Evolutionary conservation across 2,329 filamentous ascomycete genomes (phyloP).

Genomic region (Exophiala phaeomuriformis): DNA sequence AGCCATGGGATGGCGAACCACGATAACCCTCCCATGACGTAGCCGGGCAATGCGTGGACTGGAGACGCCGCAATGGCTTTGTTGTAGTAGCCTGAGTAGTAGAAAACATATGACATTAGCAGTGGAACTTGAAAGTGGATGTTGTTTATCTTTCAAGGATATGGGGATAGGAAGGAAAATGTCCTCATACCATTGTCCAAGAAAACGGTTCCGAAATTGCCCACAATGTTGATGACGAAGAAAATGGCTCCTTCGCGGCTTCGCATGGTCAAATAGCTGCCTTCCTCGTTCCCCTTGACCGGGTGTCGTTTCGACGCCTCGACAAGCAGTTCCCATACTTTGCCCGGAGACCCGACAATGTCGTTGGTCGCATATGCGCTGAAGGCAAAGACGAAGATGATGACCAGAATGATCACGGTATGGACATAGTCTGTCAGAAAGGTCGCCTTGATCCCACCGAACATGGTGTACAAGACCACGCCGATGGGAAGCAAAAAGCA

Average conservation of each 20-base stretch:
- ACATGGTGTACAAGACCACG: slow-evolving; percentile 59
- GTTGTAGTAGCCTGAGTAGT: slow-evolving; percentile 63
- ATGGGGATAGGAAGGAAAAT: slow-evolving; percentile 54
- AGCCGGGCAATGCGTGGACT: slow-evolving; percentile 78
- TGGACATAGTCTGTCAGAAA: slow-evolving; percentile 83
- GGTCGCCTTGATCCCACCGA: slow-evolving; percentile 74
- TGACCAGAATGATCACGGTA: slow-evolving; percentile 68
- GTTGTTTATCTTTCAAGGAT: no score
- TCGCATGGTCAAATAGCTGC: slow-evolving; percentile 81
- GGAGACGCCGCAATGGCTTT: slow-evolving; percentile 86
- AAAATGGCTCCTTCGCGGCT: slow-evolving; percentile 76
- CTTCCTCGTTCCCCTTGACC: slow-evolving; percentile 69
- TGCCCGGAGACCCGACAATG: slow-evolving; percentile 64
- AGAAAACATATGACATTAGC: slow-evolving; percentile 30
- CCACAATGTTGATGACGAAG: slow-evolving; percentile 84
- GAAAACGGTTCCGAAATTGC: slow-evolving; percentile 77
- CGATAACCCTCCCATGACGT: slow-evolving; percentile 74
- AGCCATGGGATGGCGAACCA: slow-evolving; percentile 95
- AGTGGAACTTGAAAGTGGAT: no score
- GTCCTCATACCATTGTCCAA: slow-evolving; percentile 65
- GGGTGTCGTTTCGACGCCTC: slow-evolving; percentile 63
- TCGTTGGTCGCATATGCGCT: slow-evolving; percentile 70
- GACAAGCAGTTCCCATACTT: slow-evolving; percentile 70
- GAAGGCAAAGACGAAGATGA: slow-evolving; percentile 79
- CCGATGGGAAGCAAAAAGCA: slow-evolving; percentile 77